A percentile compares a stretch with the other conserved stretches of the same genome.
phyloP scores from a whole-genome alignment of 306 rosid species.

The Citrullus mucosospermus region DNA sequence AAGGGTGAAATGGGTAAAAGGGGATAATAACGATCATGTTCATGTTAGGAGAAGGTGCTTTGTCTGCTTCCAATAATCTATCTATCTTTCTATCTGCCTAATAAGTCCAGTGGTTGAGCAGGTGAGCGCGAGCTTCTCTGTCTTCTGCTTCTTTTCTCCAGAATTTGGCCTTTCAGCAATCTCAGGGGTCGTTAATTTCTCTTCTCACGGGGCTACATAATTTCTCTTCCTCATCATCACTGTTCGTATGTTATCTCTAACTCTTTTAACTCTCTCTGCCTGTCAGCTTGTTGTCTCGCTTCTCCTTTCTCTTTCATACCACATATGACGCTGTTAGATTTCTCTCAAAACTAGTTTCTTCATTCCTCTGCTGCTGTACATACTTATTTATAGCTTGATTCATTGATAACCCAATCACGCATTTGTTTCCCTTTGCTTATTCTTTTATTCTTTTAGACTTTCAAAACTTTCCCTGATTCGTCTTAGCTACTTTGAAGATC shows the following conservation, averaged over 20 bases:
- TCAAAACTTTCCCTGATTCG: not conserved
- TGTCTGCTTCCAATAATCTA: slow-evolving; percentile 1
- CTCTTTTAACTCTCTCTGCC: not conserved
- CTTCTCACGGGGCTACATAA: not conserved
- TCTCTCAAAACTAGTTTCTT: not conserved
- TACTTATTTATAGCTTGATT: not conserved
- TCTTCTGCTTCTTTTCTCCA: not conserved
- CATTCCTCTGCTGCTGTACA: not conserved
- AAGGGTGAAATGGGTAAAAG: slow-evolving; percentile 4
- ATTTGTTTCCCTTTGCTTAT: not conserved
- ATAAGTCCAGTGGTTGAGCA: slow-evolving; percentile 10
- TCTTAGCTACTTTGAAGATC: not conserved
- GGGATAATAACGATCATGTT: not conserved
- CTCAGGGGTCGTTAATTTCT: slow-evolving; percentile 4
- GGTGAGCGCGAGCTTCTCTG: slow-evolving; percentile 3
- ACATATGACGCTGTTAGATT: not conserved
- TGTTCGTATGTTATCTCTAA: not conserved
- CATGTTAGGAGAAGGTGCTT: slow-evolving; percentile 1
- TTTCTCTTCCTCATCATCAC: not conserved
- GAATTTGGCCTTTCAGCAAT: slow-evolving; percentile 1
- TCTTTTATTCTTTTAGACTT: not conserved
- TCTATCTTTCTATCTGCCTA: not conserved
- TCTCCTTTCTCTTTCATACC: not conserved
- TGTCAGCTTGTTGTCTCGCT: not conserved
- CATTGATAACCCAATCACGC: not conserved